phyloP scores from a whole-genome alignment of 192 early-diverging fungal genomes.

The Dissophora ornata region DNA sequence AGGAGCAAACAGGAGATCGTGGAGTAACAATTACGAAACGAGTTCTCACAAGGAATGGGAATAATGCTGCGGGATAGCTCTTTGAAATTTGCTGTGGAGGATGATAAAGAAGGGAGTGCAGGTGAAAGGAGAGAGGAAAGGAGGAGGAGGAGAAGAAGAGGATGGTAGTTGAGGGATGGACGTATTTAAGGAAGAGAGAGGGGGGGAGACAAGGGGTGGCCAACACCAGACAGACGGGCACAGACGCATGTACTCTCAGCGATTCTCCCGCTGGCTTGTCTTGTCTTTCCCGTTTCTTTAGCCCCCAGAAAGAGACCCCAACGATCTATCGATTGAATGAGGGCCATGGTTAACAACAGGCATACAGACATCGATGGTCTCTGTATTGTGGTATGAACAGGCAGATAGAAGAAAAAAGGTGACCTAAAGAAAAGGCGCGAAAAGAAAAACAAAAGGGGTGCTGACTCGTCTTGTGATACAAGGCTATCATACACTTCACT shows the following conservation, averaged over 20 bases:
- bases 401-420: conserved; percentile 11
- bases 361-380: not conserved
- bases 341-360: not conserved
- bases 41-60: no score
- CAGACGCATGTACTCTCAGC: no score
- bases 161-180: not conserved
- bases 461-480: conserved; percentile 37
- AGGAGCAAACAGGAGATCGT: no score
- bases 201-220: not conserved
- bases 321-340: no score
- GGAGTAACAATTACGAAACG: no score
- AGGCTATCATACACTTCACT: no score
- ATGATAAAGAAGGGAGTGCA: conserved; percentile 1
- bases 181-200: conserved; percentile 19
- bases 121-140: not conserved
- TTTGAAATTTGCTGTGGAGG: not conserved
- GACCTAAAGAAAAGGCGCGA: conserved; percentile 18
- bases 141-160: not conserved
- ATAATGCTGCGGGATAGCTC: no score
- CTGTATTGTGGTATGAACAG: conserved; percentile 5
- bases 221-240: not conserved
- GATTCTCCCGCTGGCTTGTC: no score
- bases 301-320: not conserved
- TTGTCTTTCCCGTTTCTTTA: not conserved
- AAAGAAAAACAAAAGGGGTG: conserved; percentile 26